Percentiles rank a stretch among this genome's conserved stretches.
Conservation (phyloP, 352 stramenopile species). For the Globisporangium apiculatum region DNA sequence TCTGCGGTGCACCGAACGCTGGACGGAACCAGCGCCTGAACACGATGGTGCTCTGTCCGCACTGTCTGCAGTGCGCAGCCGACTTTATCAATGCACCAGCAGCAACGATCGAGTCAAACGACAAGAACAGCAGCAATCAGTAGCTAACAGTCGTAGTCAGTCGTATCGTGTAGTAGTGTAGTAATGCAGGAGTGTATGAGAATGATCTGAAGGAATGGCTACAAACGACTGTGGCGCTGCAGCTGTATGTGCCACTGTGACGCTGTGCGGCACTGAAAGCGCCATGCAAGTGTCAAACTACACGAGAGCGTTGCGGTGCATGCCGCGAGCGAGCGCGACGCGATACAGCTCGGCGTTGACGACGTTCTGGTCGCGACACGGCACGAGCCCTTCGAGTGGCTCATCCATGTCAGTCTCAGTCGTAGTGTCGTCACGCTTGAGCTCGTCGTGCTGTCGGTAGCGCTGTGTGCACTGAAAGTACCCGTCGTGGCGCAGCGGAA, state of each 20-base stretch:
- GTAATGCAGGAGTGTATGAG: not conserved
- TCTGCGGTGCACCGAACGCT: conserved; percentile 34
- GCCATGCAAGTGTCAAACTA: not conserved
- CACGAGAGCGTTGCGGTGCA: conserved; percentile 2
- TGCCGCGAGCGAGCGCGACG: not conserved
- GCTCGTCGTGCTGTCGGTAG: not conserved
- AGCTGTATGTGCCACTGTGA: too few relatives aligned
- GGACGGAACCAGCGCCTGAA: conserved; percentile 48
- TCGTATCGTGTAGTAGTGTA: too few relatives aligned
- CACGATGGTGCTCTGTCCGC: conserved; percentile 36
- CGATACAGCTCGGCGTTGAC: conserved; percentile 16
- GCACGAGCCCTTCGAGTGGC: conserved; percentile 9
- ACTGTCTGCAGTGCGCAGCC: conserved; percentile 25
- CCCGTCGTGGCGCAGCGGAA: conserved; percentile 34
- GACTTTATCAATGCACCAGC: conserved; percentile 8
- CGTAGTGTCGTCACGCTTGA: not conserved
- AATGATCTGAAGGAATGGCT: not conserved
- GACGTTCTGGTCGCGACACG: conserved; percentile 18
- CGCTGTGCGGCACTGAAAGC: not conserved
- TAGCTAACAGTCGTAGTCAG: not conserved
- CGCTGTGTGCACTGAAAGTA: conserved; percentile 38
- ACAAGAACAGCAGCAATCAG: not conserved
- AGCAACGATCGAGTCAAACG: not conserved
- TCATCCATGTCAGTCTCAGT: not conserved
- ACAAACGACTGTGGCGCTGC: not conserved